Evolutionary conservation across 2,329 filamentous ascomycete species (phyloP).

Genomic region (Monosporascus sp.): DNA sequence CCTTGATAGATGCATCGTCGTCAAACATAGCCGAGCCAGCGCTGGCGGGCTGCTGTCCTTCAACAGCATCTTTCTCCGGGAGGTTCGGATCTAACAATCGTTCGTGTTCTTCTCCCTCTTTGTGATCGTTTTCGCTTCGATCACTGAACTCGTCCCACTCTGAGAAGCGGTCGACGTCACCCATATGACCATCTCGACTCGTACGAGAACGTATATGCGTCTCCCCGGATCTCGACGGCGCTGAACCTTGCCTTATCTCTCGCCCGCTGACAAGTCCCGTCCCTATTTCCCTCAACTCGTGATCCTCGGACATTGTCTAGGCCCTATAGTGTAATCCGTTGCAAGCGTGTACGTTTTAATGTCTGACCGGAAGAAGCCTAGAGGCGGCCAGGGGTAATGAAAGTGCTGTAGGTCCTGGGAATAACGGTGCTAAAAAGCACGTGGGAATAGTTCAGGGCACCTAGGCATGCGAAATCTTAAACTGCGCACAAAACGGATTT

Average conservation of each 20-base stretch:
- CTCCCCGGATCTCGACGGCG: constrained; percentile 6
- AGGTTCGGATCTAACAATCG: constrained; percentile 51
- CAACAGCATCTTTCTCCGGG: constrained; percentile 38
- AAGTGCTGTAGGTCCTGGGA: too few relatives aligned
- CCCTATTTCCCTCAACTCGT: background rate
- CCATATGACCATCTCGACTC: background rate
- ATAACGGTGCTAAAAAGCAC: too few relatives aligned
- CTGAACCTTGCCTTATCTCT: constrained; percentile 18
- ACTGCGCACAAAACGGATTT: too few relatives aligned
- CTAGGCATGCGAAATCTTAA: too few relatives aligned
- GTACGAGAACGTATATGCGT: background rate
- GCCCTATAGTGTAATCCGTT: background rate
- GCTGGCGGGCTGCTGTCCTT: constrained; percentile 17
- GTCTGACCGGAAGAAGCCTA: too few relatives aligned
- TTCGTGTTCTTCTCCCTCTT: constrained; percentile 48
- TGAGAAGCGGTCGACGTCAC: constrained; percentile 28
- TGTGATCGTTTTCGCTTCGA: constrained; percentile 30
- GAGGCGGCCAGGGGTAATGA: too few relatives aligned
- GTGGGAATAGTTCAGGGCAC: too few relatives aligned
- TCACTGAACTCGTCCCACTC: constrained; percentile 37
- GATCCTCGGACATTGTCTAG: background rate
- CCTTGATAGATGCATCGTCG: constrained; percentile 26
- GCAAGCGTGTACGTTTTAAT: too few relatives aligned
- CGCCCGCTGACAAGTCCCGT: constrained; percentile 17
- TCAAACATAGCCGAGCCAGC: constrained; percentile 18